phyloP scores from a whole-genome alignment of 202 grass and related monocot genomes.

The Hordeum pubiflorum region DNA sequence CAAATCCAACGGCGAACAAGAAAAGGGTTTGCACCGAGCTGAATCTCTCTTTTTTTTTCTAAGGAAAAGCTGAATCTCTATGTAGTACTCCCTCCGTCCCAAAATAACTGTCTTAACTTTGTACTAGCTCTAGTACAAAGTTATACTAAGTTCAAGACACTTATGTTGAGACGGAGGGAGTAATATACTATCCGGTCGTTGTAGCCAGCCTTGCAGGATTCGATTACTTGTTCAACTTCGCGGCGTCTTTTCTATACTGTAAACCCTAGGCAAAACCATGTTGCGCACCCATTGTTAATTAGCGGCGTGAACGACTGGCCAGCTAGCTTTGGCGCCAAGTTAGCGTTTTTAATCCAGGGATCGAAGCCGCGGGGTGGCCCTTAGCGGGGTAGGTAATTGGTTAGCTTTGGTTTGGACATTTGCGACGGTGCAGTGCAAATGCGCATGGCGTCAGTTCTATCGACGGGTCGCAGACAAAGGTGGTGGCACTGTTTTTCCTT shows the following conservation, averaged over 20 bases:
- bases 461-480: background rate
- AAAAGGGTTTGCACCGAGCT: too few species aligned
- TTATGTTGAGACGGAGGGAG: too few species aligned
- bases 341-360: background rate
- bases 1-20: background rate
- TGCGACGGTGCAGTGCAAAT: background rate
- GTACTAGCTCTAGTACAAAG: too few species aligned
- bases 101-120: too few species aligned
- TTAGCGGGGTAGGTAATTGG: background rate
- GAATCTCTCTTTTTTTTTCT: too few species aligned
- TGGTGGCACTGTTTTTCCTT: background rate
- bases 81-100: too few species aligned
- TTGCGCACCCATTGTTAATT: background rate
- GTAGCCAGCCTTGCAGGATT: background rate
- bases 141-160: too few species aligned
- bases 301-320: background rate
- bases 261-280: background rate
- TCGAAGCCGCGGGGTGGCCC: background rate
- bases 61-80: too few species aligned
- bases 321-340: background rate
- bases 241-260: background rate
- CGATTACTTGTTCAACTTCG: background rate
- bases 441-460: background rate
- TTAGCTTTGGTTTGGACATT: background rate
- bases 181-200: background rate